Evolutionary conservation across 2,329 filamentous ascomycete species (phyloP).

Genomic region (Emmonsiellopsis sp.): DNA sequence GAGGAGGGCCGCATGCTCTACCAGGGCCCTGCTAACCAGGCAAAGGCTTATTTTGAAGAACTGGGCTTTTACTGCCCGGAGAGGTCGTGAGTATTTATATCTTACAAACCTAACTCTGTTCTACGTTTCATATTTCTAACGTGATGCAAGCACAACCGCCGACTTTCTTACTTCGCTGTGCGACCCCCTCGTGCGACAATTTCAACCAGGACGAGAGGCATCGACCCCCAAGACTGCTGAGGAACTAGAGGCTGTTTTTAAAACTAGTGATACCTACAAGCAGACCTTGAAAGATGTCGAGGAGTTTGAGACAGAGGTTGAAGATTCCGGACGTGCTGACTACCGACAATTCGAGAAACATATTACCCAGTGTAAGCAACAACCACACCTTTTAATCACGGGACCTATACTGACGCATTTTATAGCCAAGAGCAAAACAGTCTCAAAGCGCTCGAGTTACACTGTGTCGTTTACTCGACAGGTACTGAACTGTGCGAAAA

Average conservation of each 20-base stretch:
- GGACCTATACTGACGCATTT: background rate
- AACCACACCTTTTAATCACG: background rate
- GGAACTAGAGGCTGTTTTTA: conserved; percentile 61
- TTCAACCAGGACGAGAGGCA: conserved; percentile 47
- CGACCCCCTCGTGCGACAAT: conserved; percentile 59
- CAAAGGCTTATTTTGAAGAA: conserved; percentile 57
- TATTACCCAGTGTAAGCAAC: conserved; percentile 45
- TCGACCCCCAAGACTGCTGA: conserved; percentile 60
- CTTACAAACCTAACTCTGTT: background rate
- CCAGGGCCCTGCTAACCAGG: conserved; percentile 53
- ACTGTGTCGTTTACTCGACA: conserved; percentile 6
- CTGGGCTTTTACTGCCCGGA: conserved; percentile 54
- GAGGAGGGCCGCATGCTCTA: conserved; percentile 63
- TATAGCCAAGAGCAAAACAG: conserved; percentile 39
- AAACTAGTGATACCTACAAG: conserved; percentile 52
- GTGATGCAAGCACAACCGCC: conserved; percentile 53
- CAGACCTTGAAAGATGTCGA: conserved; percentile 50
- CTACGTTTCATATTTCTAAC: background rate
- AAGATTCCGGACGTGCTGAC: conserved; percentile 44
- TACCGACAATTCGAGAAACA: conserved; percentile 43
- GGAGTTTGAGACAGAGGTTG: conserved; percentile 43
- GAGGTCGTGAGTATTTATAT: conserved; percentile 26
- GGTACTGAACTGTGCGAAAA: conserved; percentile 20
- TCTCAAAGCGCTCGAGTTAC: conserved; percentile 3
- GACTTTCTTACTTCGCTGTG: conserved; percentile 72